Percentiles rank a stretch among this genome's conserved stretches.
phyloP scores from a whole-genome alignment of 306 rosid genomes.

The Begonia fuchsioides region DNA sequence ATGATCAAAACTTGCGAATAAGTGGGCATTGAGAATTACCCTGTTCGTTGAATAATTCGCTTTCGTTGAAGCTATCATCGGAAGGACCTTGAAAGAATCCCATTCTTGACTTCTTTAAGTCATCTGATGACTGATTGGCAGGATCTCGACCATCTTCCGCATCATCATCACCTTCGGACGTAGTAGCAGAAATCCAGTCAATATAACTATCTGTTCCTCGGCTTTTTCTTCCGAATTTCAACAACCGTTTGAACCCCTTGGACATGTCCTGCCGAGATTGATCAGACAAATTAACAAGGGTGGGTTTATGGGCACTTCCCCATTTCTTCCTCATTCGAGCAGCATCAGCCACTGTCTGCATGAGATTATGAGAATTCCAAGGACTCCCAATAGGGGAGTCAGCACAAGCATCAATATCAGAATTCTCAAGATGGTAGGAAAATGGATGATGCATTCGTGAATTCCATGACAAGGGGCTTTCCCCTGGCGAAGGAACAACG shows the following conservation, averaged over 20 bases:
- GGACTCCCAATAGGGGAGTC: constrained; percentile 98
- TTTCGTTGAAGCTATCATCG: constrained; percentile 80
- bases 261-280: constrained; percentile 90
- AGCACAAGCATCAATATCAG: constrained; percentile 75
- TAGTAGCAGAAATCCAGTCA: constrained; percentile 98
- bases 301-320: constrained; percentile 94
- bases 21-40: no score
- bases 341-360: constrained; percentile 68
- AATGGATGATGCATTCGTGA: constrained; percentile 55
- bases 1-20: no score
- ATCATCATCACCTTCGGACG: constrained; percentile 99
- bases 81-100: constrained; percentile 67
- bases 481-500: constrained; percentile 51
- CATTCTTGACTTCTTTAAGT: constrained; percentile 95
- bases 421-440: constrained; percentile 67
- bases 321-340: constrained; percentile 98
- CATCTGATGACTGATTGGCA: constrained; percentile 76
- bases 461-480: constrained; percentile 89
- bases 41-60: constrained; percentile 62
- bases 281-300: constrained; percentile 57
- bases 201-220: constrained; percentile 72
- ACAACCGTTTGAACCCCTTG: constrained; percentile 77
- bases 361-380: constrained; percentile 79
- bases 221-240: constrained; percentile 83
- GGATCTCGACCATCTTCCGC: constrained; percentile 85